Evolutionary conservation across 345 rosid genomes (phyloP).

Genomic region (Lepidium aucheri): DNA sequence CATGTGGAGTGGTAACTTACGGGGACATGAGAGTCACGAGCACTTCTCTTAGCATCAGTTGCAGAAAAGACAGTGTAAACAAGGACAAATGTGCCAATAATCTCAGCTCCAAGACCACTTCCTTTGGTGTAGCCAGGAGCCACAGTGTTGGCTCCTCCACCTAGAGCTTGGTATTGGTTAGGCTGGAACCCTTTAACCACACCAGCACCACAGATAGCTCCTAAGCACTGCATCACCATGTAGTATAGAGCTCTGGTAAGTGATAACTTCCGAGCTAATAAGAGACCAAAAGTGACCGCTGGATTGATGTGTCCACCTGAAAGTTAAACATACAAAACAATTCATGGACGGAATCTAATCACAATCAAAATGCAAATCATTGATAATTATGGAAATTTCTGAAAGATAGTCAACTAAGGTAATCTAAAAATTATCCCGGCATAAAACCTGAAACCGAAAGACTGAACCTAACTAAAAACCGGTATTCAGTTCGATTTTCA

Average conservation of each 20-base stretch:
- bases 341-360: too few species aligned
- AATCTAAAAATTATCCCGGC: too few species aligned
- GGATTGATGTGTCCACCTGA: conserved; percentile 41
- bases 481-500: too few species aligned
- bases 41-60: conserved; percentile 42
- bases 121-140: conserved; percentile 40
- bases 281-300: conserved; percentile 31
- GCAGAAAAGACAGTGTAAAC: conserved; percentile 46
- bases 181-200: conserved; percentile 40
- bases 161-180: conserved; percentile 22
- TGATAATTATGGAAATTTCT: too few species aligned
- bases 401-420: too few species aligned
- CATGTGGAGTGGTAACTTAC: conserved; percentile 45
- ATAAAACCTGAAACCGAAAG: too few species aligned
- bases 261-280: conserved; percentile 31
- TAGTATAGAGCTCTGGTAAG: conserved; percentile 33
- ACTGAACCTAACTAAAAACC: too few species aligned
- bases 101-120: conserved; percentile 38
- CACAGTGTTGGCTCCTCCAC: conserved; percentile 41
- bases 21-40: conserved; percentile 33
- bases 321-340: too few species aligned
- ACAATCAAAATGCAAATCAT: too few species aligned
- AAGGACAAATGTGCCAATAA: conserved; percentile 32
- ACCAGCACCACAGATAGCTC: conserved; percentile 33
- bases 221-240: conserved; percentile 38